Conservation (phyloP, 352 stramenopile genomes). For the Elongisporangium anandrum region DNA sequence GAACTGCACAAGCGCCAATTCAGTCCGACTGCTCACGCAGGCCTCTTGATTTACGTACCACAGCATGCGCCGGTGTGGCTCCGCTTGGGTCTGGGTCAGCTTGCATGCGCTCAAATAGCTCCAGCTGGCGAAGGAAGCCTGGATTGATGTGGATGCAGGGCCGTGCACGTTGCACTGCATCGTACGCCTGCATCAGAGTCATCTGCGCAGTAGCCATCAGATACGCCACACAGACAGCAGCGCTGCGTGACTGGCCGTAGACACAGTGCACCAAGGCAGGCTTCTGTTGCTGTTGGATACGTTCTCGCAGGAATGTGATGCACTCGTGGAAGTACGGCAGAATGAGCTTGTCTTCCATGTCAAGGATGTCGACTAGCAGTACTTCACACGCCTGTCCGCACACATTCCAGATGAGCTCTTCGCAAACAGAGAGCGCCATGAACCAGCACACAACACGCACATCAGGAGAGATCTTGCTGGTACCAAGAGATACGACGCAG, state of each 20-base stretch:
- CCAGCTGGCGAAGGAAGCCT: slow-evolving; percentile 66
- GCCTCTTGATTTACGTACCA: slow-evolving; percentile 9
- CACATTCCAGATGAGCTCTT: background rate
- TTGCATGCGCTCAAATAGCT: slow-evolving; percentile 64
- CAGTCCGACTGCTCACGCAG: background rate
- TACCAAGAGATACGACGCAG: slow-evolving; percentile 56
- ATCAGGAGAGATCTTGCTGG: slow-evolving; percentile 40
- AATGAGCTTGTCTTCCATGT: slow-evolving; percentile 73
- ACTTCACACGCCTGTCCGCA: slow-evolving; percentile 23
- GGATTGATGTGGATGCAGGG: slow-evolving; percentile 79
- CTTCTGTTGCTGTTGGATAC: slow-evolving; percentile 4
- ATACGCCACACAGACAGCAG: slow-evolving; percentile 68
- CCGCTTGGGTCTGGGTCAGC: slow-evolving; percentile 32
- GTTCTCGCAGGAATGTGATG: slow-evolving; percentile 30
- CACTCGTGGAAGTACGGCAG: slow-evolving; percentile 58
- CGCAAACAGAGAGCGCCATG: background rate
- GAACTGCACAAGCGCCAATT: slow-evolving; percentile 16
- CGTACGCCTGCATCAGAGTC: slow-evolving; percentile 43
- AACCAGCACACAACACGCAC: slow-evolving; percentile 11
- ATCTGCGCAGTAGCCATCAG: slow-evolving; percentile 48
- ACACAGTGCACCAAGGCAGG: slow-evolving; percentile 69
- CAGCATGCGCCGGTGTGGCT: slow-evolving; percentile 49
- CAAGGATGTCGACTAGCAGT: slow-evolving; percentile 57
- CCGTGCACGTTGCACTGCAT: slow-evolving; percentile 48
- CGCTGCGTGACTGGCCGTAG: slow-evolving; percentile 76